Percentiles rank a stretch among this genome's conserved stretches.
phyloP scores from a whole-genome alignment of 805 yeast genomes.

The Metschnikowia reukaufii region DNA sequence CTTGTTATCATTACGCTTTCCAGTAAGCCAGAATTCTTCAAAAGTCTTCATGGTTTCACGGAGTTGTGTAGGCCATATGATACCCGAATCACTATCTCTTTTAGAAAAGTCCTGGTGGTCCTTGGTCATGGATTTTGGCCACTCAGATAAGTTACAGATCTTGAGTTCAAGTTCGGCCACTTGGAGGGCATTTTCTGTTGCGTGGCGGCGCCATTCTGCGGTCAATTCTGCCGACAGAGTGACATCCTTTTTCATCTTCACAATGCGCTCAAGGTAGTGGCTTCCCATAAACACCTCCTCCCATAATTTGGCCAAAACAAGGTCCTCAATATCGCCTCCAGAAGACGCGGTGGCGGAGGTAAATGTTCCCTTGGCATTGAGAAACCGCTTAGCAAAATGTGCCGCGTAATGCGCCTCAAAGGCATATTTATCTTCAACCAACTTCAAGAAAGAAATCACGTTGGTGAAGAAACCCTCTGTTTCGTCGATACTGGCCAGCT shows the following conservation, averaged over 20 bases:
- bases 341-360: constrained; percentile 3
- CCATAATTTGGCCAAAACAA: constrained; percentile 62
- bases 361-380: constrained; percentile 34
- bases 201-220: constrained; percentile 36
- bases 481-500: constrained; percentile 20
- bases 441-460: constrained; percentile 62
- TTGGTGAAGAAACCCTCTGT: constrained; percentile 46
- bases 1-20: constrained; percentile 42
- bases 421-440: constrained; percentile 76
- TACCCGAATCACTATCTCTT: constrained; percentile 21
- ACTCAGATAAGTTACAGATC: constrained; percentile 43
- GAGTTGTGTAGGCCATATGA: constrained; percentile 43
- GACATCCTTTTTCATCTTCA: constrained; percentile 85
- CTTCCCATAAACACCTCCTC: constrained; percentile 67
- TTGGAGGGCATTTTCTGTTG: constrained; percentile 12
- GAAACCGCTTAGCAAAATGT: constrained; percentile 78
- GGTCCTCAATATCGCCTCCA: constrained; percentile 60
- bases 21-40: constrained; percentile 43
- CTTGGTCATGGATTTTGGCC: constrained; percentile 48
- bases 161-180: constrained; percentile 40
- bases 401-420: constrained; percentile 84
- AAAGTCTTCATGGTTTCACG: constrained; percentile 37
- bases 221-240: constrained; percentile 44
- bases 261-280: constrained; percentile 73
- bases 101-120: constrained; percentile 36